Evolutionary conservation across 208 protist species (phyloP).

Genomic region (Trichomonas tenax): DNA sequence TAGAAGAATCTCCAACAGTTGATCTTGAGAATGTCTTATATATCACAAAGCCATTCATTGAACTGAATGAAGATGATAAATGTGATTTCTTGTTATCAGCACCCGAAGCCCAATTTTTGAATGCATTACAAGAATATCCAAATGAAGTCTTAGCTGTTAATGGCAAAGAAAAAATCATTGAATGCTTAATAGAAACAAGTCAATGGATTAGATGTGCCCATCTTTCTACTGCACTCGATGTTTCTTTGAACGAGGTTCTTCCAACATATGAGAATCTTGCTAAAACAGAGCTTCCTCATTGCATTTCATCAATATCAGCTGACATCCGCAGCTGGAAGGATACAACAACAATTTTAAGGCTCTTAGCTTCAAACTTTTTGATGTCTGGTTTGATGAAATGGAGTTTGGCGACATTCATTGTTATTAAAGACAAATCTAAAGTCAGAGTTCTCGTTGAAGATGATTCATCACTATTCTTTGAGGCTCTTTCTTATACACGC

Average conservation of each 20-base stretch:
- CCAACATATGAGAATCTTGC: neutral
- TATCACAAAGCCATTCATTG: neutral
- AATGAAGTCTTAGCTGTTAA: neutral
- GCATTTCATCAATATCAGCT: neutral
- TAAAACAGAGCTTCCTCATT: neutral
- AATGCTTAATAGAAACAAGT: neutral
- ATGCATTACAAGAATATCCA: neutral
- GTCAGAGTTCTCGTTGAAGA: neutral
- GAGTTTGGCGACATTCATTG: neutral
- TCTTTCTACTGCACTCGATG: neutral
- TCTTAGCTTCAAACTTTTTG: neutral
- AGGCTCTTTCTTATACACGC: neutral
- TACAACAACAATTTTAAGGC: neutral
- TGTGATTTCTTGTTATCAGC: neutral
- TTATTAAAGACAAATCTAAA: neutral
- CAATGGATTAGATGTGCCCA: neutral
- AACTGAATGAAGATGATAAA: neutral
- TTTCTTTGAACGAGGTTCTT: neutral
- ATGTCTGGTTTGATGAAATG: neutral
- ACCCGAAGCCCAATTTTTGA: neutral
- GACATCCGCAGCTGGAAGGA: neutral
- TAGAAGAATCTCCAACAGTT: neutral
- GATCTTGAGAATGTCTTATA: neutral
- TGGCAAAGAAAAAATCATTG: neutral
- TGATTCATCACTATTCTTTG: neutral